These are phyloP conservation scores for Cladosporium sp. DNA, from an alignment of 2,329 filamentous ascomycete genomes.

Conservation along the genomic window DNA sequence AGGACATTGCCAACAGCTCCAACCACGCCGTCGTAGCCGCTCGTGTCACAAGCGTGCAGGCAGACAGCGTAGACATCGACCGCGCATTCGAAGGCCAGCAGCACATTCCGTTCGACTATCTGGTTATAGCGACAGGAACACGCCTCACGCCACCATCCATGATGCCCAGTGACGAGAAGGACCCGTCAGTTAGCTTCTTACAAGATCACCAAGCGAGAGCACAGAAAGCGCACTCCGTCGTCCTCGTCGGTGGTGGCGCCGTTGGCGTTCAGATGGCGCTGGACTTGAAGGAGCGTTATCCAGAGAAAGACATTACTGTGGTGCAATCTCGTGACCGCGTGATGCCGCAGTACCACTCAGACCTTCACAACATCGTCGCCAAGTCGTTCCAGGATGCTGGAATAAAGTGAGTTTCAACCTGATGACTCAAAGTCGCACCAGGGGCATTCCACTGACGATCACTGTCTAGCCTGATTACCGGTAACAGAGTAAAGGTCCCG, in stretches of 20 bases:
- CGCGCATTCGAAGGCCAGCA: constrained; percentile 24
- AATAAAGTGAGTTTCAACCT: constrained; percentile 36
- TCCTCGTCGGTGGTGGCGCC: constrained; percentile 56
- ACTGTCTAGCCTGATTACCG: constrained; percentile 46
- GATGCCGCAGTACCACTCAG: constrained; percentile 54
- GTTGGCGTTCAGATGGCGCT: constrained; percentile 64
- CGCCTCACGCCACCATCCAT: background rate
- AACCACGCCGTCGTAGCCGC: constrained; percentile 24
- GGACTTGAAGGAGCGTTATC: constrained; percentile 60
- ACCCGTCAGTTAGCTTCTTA: background rate
- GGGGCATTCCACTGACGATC: background rate
- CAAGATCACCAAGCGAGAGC: background rate
- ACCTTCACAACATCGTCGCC: constrained; percentile 44
- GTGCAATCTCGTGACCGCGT: constrained; percentile 59
- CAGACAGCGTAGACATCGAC: constrained; percentile 25
- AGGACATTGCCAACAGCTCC: constrained; percentile 1
- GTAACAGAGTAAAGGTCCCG: constrained; percentile 35
- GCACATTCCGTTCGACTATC: constrained; percentile 28
- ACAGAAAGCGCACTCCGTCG: background rate
- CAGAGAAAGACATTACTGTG: constrained; percentile 58
- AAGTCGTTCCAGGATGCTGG: constrained; percentile 51
- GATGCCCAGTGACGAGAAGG: background rate
- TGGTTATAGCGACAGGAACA: constrained; percentile 27
- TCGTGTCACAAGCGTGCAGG: constrained; percentile 25
- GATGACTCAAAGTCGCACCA: background rate